Percentiles rank a stretch among this genome's conserved stretches.
These are phyloP conservation scores for Ceratocystis alfenasii DNA, from an alignment of 2,329 filamentous ascomycete genomes.

Conservation along the genomic window DNA sequence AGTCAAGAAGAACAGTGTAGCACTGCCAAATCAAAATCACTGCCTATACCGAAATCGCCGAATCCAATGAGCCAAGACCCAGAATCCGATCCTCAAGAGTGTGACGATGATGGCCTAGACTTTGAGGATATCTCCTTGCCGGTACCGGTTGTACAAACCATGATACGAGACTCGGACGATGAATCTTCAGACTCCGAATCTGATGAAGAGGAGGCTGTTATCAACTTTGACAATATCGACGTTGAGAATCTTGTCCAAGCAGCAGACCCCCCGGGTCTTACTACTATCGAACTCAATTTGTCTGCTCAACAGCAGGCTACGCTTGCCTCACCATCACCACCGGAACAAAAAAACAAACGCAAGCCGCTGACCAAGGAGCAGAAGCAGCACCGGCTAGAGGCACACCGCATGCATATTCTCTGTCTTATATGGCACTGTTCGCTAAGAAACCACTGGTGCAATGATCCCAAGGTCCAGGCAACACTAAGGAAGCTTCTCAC, in stretches of 20 bases:
- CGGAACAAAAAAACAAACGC: constrained; percentile 26
- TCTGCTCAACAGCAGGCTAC: constrained; percentile 6
- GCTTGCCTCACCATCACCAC: background rate
- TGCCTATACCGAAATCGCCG: background rate
- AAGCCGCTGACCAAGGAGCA: constrained; percentile 45
- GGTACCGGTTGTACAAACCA: constrained; percentile 39
- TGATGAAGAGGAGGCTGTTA: constrained; percentile 31
- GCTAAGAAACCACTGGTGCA: constrained; percentile 79
- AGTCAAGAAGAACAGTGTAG: background rate
- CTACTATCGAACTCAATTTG: constrained; percentile 41
- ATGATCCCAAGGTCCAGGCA: constrained; percentile 56
- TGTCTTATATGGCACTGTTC: constrained; percentile 70
- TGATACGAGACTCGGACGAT: constrained; percentile 39
- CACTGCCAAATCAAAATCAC: background rate
- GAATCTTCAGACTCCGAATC: constrained; percentile 31
- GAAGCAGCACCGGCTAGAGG: constrained; percentile 48
- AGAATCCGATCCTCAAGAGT: constrained; percentile 25
- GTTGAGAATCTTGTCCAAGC: constrained; percentile 28
- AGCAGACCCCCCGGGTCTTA: constrained; percentile 25
- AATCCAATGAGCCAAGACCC: background rate
- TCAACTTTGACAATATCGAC: constrained; percentile 40
- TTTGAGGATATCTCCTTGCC: constrained; percentile 43
- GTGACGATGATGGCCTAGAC: constrained; percentile 34
- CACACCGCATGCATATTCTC: constrained; percentile 79
- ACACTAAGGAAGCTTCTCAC: constrained; percentile 53